A percentile compares a stretch with the other conserved stretches of the same genome.
Conservation (phyloP, 192 early-diverging fungal species). For the Coemansia pectinata region DNA sequence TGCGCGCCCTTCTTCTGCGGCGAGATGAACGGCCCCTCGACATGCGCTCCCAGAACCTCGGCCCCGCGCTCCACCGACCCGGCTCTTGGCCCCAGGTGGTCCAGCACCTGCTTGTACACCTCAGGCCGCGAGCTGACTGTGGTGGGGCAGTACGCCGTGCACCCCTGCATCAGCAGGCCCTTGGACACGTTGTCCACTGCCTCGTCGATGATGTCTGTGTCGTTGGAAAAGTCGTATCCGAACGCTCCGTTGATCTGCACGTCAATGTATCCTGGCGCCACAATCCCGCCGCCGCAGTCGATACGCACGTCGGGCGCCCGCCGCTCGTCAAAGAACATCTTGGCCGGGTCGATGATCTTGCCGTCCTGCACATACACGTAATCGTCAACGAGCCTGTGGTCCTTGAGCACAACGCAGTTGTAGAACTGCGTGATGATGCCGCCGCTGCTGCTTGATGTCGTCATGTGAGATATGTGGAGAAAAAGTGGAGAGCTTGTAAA, state of each 20-base stretch:
- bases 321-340: constrained; percentile 68
- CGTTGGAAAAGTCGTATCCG: constrained; percentile 76
- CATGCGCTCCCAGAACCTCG: constrained; percentile 68
- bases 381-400: constrained; percentile 73
- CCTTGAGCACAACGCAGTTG: constrained; percentile 73
- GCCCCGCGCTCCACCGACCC: constrained; percentile 66
- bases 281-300: constrained; percentile 71
- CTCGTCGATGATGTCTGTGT: constrained; percentile 61
- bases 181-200: constrained; percentile 69
- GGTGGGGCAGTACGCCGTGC: constrained; percentile 81
- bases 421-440: constrained; percentile 66
- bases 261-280: constrained; percentile 79
- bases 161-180: constrained; percentile 74
- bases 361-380: constrained; percentile 75
- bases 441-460: not conserved
- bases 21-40: constrained; percentile 72
- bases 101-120: constrained; percentile 68
- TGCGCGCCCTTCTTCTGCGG: constrained; percentile 78
- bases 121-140: constrained; percentile 72
- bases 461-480: constrained; percentile 1
- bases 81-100: constrained; percentile 60
- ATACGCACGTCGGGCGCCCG: constrained; percentile 67
- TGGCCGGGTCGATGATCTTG: constrained; percentile 74
- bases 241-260: constrained; percentile 83
- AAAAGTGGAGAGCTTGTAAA: not conserved